phyloP scores from a whole-genome alignment of 257 asterid species.

The Cinchona pubescens region DNA sequence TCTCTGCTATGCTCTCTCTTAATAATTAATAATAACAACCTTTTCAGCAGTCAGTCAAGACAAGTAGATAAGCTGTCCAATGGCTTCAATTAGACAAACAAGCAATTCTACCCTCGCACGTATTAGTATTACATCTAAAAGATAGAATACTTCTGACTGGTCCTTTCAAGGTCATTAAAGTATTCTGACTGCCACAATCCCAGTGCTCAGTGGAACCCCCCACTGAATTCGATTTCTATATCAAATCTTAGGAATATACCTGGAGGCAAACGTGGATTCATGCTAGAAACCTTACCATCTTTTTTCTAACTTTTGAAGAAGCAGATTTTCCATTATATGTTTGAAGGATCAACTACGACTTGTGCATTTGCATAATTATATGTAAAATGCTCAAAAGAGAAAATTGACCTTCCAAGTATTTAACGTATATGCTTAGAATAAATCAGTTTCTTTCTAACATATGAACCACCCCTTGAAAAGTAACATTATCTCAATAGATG shows the following conservation, averaged over 20 bases:
- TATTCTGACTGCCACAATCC: not conserved
- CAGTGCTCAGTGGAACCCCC: not conserved
- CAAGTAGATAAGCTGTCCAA: not conserved
- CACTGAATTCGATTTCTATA: not conserved
- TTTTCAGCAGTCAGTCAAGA: not conserved
- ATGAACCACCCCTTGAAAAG: not conserved
- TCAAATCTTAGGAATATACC: not conserved
- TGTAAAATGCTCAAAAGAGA: not conserved
- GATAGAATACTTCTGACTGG: not conserved
- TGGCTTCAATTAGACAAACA: not conserved
- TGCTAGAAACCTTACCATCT: not conserved
- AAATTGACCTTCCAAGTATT: not conserved
- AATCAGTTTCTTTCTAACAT: not conserved
- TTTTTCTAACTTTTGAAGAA: not conserved
- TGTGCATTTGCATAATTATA: not conserved
- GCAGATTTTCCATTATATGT: not conserved
- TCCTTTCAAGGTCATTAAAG: not conserved
- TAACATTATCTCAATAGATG: not conserved
- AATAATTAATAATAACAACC: not conserved
- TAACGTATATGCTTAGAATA: not conserved
- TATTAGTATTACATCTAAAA: not conserved
- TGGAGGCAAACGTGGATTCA: not conserved
- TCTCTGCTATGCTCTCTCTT: not conserved
- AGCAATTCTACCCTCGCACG: not conserved
- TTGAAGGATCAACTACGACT: not conserved